Conservation (phyloP, 192 early-diverging fungal species). For the Thoreauomyces humboldtii region DNA sequence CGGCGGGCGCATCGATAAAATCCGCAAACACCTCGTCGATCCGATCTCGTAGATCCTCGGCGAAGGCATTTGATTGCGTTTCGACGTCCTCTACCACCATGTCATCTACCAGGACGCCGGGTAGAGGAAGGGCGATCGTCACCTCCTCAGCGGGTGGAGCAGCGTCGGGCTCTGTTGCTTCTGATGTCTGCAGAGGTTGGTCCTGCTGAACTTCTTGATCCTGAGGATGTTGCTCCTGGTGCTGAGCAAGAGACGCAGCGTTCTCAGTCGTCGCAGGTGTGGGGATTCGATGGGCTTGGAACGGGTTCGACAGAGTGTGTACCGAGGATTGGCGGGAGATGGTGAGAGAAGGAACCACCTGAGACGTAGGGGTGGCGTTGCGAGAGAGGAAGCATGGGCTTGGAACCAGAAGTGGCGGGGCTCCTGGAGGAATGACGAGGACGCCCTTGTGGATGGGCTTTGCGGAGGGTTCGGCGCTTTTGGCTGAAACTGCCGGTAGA, state of each 20-base stretch:
- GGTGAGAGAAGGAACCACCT: background rate
- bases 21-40: conserved; percentile 14
- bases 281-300: conserved; percentile 1
- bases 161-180: background rate
- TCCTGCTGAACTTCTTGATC: background rate
- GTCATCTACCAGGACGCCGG: too few relatives aligned
- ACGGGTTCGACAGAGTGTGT: conserved; percentile 6
- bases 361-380: too few relatives aligned
- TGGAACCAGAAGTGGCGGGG: background rate
- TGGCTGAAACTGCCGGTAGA: background rate
- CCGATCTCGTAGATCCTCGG: background rate
- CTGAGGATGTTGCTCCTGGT: background rate
- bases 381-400: conserved; percentile 10
- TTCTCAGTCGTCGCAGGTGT: background rate
- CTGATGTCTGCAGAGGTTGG: background rate
- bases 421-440: background rate
- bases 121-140: background rate
- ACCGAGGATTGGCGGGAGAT: conserved; percentile 8
- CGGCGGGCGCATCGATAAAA: too few relatives aligned
- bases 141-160: background rate
- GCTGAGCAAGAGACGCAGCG: background rate
- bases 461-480: background rate
- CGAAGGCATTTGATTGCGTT: background rate
- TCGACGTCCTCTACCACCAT: background rate
- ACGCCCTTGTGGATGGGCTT: background rate